Conservation (phyloP, 2,329 filamentous ascomycete genomes). For the Hirsutella rhossiliensis region DNA sequence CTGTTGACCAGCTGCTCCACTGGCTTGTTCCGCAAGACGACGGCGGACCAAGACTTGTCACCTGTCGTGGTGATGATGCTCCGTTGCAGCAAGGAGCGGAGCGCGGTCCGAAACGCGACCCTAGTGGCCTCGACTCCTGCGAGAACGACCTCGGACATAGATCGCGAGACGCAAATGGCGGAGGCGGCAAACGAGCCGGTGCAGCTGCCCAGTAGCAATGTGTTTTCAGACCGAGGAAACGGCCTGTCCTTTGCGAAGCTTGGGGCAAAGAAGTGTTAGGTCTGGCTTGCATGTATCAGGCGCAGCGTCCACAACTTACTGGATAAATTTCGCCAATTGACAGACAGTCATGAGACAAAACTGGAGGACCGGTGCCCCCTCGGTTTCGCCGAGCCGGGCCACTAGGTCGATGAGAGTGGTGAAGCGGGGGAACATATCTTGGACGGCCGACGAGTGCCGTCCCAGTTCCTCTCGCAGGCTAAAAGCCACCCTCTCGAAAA, state of each 20-base stretch:
- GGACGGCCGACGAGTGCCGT: slow-evolving; percentile 4
- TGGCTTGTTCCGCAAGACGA: slow-evolving; percentile 5
- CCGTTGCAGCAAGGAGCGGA: slow-evolving; percentile 7
- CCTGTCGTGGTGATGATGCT: slow-evolving; percentile 3
- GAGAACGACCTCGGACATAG: slow-evolving; percentile 10
- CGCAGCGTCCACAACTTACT: slow-evolving; percentile 9
- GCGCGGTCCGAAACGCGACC: slow-evolving; percentile 9
- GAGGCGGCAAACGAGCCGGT: slow-evolving; percentile 14
- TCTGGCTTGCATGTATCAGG: accelerated
- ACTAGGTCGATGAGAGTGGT: slow-evolving; percentile 14
- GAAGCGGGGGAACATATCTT: slow-evolving; percentile 13
- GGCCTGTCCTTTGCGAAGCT: slow-evolving; percentile 6
- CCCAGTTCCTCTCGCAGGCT: slow-evolving; percentile 11
- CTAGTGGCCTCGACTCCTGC: slow-evolving; percentile 8
- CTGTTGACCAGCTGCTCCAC: slow-evolving; percentile 2
- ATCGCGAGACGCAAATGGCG: slow-evolving; percentile 11
- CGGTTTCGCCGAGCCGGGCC: slow-evolving; percentile 8
- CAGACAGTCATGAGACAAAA: slow-evolving; percentile 11
- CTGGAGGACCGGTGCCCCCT: slow-evolving; percentile 8
- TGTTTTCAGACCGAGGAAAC: slow-evolving; percentile 9
- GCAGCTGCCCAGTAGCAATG: slow-evolving; percentile 12
- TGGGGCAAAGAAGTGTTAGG: background rate
- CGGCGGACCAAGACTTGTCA: slow-evolving; percentile 7
- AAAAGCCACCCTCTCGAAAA: slow-evolving; percentile 11
- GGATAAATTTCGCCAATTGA: slow-evolving; percentile 13